Base-by-base conservation (phyloP, 169 alveolate species). In the Blepharisma undulans region DNA sequence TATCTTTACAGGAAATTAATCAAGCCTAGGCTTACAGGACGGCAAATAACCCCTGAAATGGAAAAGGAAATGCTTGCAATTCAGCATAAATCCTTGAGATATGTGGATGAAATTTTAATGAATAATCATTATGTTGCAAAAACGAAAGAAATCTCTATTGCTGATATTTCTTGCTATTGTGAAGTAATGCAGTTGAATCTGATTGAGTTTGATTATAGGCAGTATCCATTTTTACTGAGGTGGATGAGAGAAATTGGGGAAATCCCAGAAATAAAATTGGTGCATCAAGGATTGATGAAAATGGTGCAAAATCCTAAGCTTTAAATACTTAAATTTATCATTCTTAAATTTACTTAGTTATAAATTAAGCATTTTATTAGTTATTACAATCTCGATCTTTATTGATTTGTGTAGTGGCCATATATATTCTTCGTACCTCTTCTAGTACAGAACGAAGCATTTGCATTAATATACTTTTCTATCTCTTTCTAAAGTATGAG, bases 161-260 rank as follows among this genome's bases (percentile, higher is more conserved):
- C 94, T 29, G 94, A 91, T 59, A 14, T 91, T 10, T 84, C 92
- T 76, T 89, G 92, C 36, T 91, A 91, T 78, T 59, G 89, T 61
- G 94, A 91, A 86, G 76, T 84, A 34, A 48, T 91, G 33, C 32
- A 66, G 30, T 61, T 91, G 2, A 60, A 77, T 19, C 25, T 77
- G 89, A 34, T 91, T 0, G 25, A 78, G n/a, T 91, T 71, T 59
- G 82, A 91, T 33, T 85, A 86, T 66, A 18, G 48, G 21, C 30
- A 34, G 30, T 91, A 60, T 71, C 94, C 94, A 4, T 78, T 76
- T 14, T 16, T 91, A 29, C 22, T 22, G n/a, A 33, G 21, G 61
- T 91, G 94, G 94, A 85, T 85, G 89, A 8, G 79, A 76, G 87
- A 74, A 36, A 66, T 91, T 19, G 76, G 76, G 21, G 27, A 87